Evolutionary conservation across 1,139 yeast species (phyloP), one percentile per base, ranked within the genome.

Genomic region (Taphrina sp.): DNA sequence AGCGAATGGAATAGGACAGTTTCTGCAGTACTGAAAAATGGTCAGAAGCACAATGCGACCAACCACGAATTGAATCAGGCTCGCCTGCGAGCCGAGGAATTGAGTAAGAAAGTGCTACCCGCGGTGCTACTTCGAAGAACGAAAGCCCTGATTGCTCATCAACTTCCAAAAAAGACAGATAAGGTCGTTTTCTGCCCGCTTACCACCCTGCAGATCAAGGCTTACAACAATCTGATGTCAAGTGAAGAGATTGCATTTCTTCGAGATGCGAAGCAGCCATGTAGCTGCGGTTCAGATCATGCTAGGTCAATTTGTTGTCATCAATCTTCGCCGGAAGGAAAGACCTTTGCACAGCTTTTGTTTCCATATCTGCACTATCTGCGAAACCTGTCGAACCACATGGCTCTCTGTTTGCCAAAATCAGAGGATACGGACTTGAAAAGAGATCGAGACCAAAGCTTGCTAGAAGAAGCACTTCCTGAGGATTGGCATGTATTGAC

Each of bases 331-430:
- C 92, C 66, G 97, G 92, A 68, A 97, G 98, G 39, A 97, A 97
- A 0, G 97, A 92, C 69, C 97, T 97, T 0, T 97, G 97, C 10
- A 97, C 97, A 2, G 97, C 97, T 0, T 90, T 79, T 67, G 89
- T 97, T 2, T 90, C 96, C 1, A 97, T 89, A 69, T 64, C 83
- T 92, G n/a, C 82, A 68, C 69, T 92, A 92, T 67, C 78, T 95
- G n/a, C 96, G 95, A 33, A 92, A 92, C 68, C 84, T 92, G 89
- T 77, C 85, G 49, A 85, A 90, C 46, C 71, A 92, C 58, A 97
- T 92, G 68, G 88, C 87, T 66, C 74, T 92, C 67, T 73, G 92
- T 61, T 80, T 79, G 62, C 83, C 86, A 61, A 75, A 85, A 69
- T 78, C 51, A 22, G 61, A 54, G 23, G 59, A 59, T n/a, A 26